Evolutionary conservation across 768 basidiomycete genomes (phyloP), one percentile per base, ranked within the genome.

Genomic region (Brasilioporus rufonigricans): DNA sequence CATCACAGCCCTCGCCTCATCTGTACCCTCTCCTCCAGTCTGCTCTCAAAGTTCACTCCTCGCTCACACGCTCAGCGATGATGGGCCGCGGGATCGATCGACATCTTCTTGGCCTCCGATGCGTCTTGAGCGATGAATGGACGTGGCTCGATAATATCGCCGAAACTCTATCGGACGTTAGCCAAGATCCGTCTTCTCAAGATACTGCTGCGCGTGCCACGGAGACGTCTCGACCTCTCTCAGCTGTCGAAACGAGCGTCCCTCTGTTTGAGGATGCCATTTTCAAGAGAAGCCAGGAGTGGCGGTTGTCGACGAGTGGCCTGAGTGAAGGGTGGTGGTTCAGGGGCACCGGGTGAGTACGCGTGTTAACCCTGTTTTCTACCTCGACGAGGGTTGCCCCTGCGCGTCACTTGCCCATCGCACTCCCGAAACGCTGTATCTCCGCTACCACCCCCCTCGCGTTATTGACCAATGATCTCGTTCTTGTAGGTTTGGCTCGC

Each of bases 291-390:
- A 92, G 90, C 61, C 80, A 87, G 58, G 80, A 81, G 56, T 97
- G 94, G 95, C 89, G 87, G 61, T 75, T 97, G 38, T 91, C 89
- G 57, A 96, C 94, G 8, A 95, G 91, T 71, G 93, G 89, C 8
- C 70, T 97, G 59, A 93, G 89, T 71, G 87, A 89, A 24, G 94
- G 94, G 0, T 80, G 85, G 60, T 76, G 87, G 36, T 98, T 97
- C 75, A 82, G 83, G 45, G 94, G 95, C 1, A 97, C 94, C 9
- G 94, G 94, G 80, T 85, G 59, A 56, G 81, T 58, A 31, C 16
- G 18, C 36, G 5, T 16, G 48, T 19, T 6, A 21, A 49, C 9
- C 31, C 11, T 26, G 36, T 32, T 23, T 24, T 35, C 8, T 26
- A 27, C 29, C 1, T 27, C 14, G 33, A 47, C 14, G 21, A 45